These are phyloP conservation scores for Elsinoe fawcettii DNA, from an alignment of 2,329 filamentous ascomycete species.

Conservation along the genomic window DNA sequence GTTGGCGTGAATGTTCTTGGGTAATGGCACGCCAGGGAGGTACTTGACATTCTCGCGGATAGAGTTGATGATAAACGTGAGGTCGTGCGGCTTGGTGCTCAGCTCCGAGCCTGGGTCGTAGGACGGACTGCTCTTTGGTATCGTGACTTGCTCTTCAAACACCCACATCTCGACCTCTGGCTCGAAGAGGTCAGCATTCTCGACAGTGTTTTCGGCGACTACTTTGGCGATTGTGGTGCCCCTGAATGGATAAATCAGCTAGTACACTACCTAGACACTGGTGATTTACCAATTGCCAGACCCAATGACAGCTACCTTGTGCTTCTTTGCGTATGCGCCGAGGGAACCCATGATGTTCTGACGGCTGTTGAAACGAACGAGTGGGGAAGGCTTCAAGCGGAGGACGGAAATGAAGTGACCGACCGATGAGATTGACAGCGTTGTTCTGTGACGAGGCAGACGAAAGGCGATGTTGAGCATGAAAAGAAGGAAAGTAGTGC, in stretches of 20 bases:
- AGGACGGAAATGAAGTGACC: neutral
- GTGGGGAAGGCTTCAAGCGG: neutral
- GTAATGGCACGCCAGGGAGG: conserved; percentile 78
- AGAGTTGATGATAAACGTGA: conserved; percentile 84
- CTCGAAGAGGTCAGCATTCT: conserved; percentile 74
- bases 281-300: conserved; percentile 81
- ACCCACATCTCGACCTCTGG: conserved; percentile 97
- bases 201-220: conserved; percentile 80
- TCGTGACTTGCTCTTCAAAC: conserved; percentile 79
- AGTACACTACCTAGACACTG: conserved; percentile 9
- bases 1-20: conserved; percentile 75
- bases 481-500: neutral
- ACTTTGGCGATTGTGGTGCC: conserved; percentile 97
- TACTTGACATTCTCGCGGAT: conserved; percentile 98
- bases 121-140: conserved; percentile 64
- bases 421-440: neutral
- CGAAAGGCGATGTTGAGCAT: neutral
- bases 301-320: conserved; percentile 89
- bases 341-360: conserved; percentile 39
- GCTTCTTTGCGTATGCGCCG: conserved; percentile 56
- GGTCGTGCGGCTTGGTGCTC: conserved; percentile 66
- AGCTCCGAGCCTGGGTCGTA: conserved; percentile 54
- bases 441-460: neutral
- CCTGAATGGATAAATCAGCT: conserved; percentile 44
- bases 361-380: neutral